A percentile compares a stretch with the other conserved stretches of the same genome.
phyloP scores from a whole-genome alignment of 495 filamentous ascomycete genomes.

The Pseudomonodictys pantanalensis region DNA sequence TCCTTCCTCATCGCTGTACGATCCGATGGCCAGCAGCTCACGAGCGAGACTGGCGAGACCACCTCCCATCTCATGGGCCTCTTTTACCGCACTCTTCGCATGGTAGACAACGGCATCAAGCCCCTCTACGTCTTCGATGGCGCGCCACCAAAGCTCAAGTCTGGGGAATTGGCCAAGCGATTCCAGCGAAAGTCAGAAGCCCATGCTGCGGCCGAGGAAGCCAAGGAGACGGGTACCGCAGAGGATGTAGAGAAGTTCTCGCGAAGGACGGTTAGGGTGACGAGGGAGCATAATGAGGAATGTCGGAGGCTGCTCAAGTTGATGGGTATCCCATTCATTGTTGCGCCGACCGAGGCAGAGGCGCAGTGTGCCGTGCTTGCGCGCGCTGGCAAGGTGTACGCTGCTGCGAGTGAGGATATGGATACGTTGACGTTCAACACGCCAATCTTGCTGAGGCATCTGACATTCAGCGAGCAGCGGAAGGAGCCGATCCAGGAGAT shows the following conservation, averaged over 20 bases:
- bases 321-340: constrained; percentile 94
- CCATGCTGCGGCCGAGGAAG: constrained; percentile 82
- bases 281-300: constrained; percentile 90
- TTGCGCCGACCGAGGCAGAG: constrained; percentile 95
- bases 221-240: constrained; percentile 93
- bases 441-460: constrained; percentile 84
- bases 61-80: constrained; percentile 98
- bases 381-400: constrained; percentile 90
- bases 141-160: constrained; percentile 93
- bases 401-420: constrained; percentile 97
- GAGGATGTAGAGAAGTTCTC: constrained; percentile 98
- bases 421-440: constrained; percentile 95
- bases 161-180: constrained; percentile 90
- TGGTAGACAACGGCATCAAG: constrained; percentile 98
- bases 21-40: constrained; percentile 93
- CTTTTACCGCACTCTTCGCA: constrained; percentile 97
- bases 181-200: constrained; percentile 89
- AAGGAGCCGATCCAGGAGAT: constrained; percentile 99
- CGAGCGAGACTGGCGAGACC: constrained; percentile 87
- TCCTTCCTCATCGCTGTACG: constrained; percentile 97
- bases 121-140: constrained; percentile 98
- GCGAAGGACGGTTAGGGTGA: constrained; percentile 90
- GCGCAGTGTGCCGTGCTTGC: constrained; percentile 93
- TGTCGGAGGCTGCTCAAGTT: constrained; percentile 85
- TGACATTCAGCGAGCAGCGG: constrained; percentile 94